These are phyloP conservation scores for Pelagomonas calceolata DNA, from an alignment of 108 stramenopile species.

Conservation along the genomic window DNA sequence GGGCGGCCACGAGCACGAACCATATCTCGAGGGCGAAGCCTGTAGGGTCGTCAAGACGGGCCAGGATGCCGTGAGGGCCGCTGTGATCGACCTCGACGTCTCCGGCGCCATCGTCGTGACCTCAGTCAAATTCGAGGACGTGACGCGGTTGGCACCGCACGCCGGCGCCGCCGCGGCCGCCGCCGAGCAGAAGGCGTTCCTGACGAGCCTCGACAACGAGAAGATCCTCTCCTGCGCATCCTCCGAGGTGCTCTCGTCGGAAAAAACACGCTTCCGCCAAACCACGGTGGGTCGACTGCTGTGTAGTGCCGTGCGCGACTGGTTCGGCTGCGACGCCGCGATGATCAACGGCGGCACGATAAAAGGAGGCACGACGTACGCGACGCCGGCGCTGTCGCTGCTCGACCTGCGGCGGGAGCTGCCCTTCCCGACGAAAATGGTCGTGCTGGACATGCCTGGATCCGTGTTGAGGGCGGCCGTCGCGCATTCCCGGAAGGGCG, in stretches of 20 bases:
- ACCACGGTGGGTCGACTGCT: constrained; percentile 56
- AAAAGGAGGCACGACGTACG: constrained; percentile 45
- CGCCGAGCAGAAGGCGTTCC: constrained; percentile 38
- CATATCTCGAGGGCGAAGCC: neutral
- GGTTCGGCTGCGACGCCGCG: constrained; percentile 50
- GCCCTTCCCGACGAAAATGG: constrained; percentile 70
- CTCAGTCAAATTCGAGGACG: neutral
- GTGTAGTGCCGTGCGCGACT: constrained; percentile 49
- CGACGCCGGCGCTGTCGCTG: constrained; percentile 42
- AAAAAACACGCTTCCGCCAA: constrained; percentile 48
- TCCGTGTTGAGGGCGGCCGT: constrained; percentile 47
- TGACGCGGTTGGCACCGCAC: neutral
- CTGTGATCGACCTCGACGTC: constrained; percentile 39
- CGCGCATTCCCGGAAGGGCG: constrained; percentile 38
- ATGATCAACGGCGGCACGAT: constrained; percentile 64
- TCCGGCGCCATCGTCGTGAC: neutral
- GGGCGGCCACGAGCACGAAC: constrained; percentile 68
- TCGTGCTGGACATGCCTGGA: constrained; percentile 52
- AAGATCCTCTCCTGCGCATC: constrained; percentile 16
- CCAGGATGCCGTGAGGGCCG: constrained; percentile 45
- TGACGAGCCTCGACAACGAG: constrained; percentile 45
- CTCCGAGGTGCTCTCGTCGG: constrained; percentile 37
- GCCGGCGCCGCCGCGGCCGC: constrained; percentile 39
- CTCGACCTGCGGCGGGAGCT: constrained; percentile 55
- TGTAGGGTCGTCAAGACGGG: constrained; percentile 50